Percentiles rank a stretch among this genome's conserved stretches.
phyloP scores from a whole-genome alignment of 2,329 filamentous ascomycete genomes.

The Claviceps arundinis region DNA sequence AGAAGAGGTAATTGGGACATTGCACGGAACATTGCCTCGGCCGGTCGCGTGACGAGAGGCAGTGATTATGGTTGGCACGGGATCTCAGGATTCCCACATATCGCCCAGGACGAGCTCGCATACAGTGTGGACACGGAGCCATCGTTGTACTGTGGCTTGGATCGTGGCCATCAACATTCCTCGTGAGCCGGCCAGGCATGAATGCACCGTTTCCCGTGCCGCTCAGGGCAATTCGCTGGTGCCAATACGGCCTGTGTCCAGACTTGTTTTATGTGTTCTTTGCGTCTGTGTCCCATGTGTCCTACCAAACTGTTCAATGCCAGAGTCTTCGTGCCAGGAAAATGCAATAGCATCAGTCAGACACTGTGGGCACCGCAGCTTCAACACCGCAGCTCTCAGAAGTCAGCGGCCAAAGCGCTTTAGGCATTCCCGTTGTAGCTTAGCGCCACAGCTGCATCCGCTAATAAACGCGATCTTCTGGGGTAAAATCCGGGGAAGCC shows the following conservation, averaged over 20 bases:
- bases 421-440: background rate
- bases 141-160: background rate
- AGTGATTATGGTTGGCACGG: background rate
- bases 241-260: too few relatives aligned
- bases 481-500: conserved; percentile 15
- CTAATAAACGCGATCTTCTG: conserved; percentile 8
- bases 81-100: background rate
- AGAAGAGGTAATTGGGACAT: conserved; percentile 2
- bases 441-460: conserved; percentile 6
- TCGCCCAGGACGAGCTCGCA: background rate
- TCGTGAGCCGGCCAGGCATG: background rate
- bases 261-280: too few relatives aligned
- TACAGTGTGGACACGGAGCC: background rate
- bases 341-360: background rate
- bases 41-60: conserved; percentile 9
- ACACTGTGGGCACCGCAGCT: background rate
- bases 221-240: background rate
- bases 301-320: too few relatives aligned
- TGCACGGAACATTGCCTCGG: conserved; percentile 6
- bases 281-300: too few relatives aligned
- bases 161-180: background rate
- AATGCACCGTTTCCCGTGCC: background rate
- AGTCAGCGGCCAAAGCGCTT: background rate
- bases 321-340: background rate
- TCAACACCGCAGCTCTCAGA: background rate